These are phyloP conservation scores for Dichotomocladium elegans DNA, from an alignment of 371 early-diverging fungal genomes.

Conservation along the genomic window DNA sequence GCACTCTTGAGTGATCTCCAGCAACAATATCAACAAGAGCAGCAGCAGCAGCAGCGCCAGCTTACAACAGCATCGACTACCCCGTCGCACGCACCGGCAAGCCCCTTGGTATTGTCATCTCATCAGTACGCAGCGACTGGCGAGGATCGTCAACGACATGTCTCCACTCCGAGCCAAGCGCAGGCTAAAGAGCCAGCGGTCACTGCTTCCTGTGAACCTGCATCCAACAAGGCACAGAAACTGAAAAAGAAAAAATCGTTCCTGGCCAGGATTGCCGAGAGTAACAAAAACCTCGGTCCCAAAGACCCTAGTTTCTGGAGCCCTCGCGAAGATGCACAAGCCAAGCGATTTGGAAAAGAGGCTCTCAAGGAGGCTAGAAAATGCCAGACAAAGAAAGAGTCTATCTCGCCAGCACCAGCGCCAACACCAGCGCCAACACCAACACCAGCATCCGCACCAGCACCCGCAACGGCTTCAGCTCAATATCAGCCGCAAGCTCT, in stretches of 20 bases:
- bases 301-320: constrained; percentile 4
- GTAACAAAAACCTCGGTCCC: not conserved
- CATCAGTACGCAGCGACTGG: not conserved
- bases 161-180: too few species aligned
- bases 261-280: not conserved
- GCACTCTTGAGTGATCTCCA: constrained; percentile 4
- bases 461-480: not conserved
- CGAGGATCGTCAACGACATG: not conserved
- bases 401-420: not conserved
- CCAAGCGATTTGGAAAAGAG: not conserved
- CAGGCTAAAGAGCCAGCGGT: not conserved
- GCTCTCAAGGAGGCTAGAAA: not conserved
- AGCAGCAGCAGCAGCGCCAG: not conserved
- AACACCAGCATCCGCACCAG: not conserved
- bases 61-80: not conserved
- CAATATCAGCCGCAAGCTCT: not conserved
- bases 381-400: not conserved
- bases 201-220: too few species aligned
- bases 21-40: constrained; percentile 4
- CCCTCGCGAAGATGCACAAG: not conserved
- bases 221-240: too few species aligned
- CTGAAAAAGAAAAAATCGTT: constrained; percentile 9
- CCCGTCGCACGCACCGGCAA: not conserved
- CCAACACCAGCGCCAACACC: not conserved
- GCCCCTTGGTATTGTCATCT: not conserved